Evolutionary conservation across 2,329 filamentous ascomycete species (phyloP), one percentile per base, ranked within the genome.

Genomic region (Nannizziopsis barbatae): DNA sequence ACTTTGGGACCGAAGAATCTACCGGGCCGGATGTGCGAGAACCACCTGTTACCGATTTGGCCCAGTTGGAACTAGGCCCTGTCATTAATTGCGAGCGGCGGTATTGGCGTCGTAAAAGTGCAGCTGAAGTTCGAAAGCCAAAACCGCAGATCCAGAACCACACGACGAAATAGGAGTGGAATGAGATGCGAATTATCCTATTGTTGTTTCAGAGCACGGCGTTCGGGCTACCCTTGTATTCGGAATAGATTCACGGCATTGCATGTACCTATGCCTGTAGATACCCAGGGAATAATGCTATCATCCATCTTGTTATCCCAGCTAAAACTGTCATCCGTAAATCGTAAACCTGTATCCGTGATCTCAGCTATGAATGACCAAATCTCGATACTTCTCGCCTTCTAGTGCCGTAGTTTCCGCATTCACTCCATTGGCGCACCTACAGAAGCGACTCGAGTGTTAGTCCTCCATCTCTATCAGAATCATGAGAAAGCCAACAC

Each of bases 361-460:
- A 11, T 45, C 7, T 9, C 20, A 18, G 8, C 22, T 4, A 5
- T 15, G 30, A 22, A 27, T 22, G 10, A 32, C 33, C 5, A 18
- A 5, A 41, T 41, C 38, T 35, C 30, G 18, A 20, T 47, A 41
- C 11, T 37, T 47, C 6, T 32, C 18, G 15, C 45, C 50, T 18
- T 81, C 78, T 76, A 75, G 79, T 42, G 71, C 68, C 32, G 79
- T 82, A 31, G 78, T 81, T 61, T 82, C 79, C 11, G 81, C 75
- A 41, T 71, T 76, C 56, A 80, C 60, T 15, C 75, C 75, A 56
- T 71, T 67, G 20, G 70, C 71, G 60, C 77, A 70, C 50, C 66
- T 69, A 42, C 14, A 27, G 22, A 41, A 36, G 40, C 17, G 33
- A 11, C 4, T 22, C 12, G 18, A 41, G 18, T 15, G 17, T 42